Conservation (phyloP, 2,329 filamentous ascomycete species). For the Scytalidium sp. region DNA sequence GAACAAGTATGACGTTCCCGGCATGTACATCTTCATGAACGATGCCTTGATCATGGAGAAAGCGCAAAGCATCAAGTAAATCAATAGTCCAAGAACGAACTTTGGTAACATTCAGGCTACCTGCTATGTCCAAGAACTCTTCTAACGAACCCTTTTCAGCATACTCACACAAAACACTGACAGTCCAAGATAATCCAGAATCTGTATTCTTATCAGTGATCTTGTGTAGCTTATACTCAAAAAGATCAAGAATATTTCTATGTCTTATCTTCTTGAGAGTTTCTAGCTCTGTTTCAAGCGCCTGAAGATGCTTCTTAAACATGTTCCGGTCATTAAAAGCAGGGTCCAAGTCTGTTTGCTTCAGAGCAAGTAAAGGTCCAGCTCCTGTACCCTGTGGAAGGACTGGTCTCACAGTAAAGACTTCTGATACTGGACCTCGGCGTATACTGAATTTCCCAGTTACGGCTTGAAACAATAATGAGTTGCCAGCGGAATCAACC, state of each 20-base stretch:
- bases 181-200: constrained; percentile 56
- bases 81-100: constrained; percentile 90
- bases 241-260: constrained; percentile 71
- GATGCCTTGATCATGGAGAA: constrained; percentile 80
- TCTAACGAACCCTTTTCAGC: constrained; percentile 80
- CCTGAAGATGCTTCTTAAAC: constrained; percentile 73
- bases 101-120: constrained; percentile 68
- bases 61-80: constrained; percentile 83
- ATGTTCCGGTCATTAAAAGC: constrained; percentile 55
- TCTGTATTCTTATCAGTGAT: constrained; percentile 55
- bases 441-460: constrained; percentile 65
- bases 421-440: constrained; percentile 62
- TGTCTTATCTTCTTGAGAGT: constrained; percentile 72
- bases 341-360: constrained; percentile 61
- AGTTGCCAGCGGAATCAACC: constrained; percentile 60
- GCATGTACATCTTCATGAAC: constrained; percentile 81
- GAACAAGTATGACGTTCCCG: constrained; percentile 74
- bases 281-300: constrained; percentile 74
- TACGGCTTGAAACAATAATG: constrained; percentile 67
- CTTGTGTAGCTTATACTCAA: constrained; percentile 76
- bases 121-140: constrained; percentile 78
- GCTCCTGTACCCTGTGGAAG: constrained; percentile 44
- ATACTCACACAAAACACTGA: constrained; percentile 72
- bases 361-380: constrained; percentile 66
- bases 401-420: constrained; percentile 71